Conservation (phyloP, 306 rosid species). For the Fragaria ananassa region DNA sequence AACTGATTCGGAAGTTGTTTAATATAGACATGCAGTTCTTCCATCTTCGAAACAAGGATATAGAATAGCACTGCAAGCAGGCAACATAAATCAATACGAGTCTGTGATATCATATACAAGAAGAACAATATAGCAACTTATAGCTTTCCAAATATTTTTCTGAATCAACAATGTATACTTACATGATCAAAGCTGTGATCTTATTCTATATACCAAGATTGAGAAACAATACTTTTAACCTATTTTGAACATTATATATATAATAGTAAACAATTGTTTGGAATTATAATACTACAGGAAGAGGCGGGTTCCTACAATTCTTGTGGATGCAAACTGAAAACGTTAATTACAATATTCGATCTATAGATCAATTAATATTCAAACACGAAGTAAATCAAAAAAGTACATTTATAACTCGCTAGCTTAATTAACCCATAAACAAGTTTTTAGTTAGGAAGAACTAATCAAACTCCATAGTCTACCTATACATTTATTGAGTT, state of each 20-base stretch:
- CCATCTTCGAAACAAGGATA: background rate
- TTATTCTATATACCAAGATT: background rate
- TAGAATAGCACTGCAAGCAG: conserved; percentile 13
- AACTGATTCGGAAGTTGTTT: background rate
- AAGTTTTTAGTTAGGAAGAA: background rate
- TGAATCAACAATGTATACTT: background rate
- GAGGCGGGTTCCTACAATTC: background rate
- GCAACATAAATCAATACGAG: background rate
- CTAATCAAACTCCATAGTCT: background rate
- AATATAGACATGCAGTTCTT: background rate
- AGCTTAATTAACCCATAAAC: background rate
- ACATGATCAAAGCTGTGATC: background rate
- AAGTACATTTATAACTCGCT: background rate
- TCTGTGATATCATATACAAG: background rate
- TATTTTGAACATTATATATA: background rate
- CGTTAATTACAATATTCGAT: background rate
- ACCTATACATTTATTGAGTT: background rate
- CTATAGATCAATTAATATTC: background rate
- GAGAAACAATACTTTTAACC: background rate
- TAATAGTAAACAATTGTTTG: background rate
- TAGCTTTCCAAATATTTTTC: background rate
- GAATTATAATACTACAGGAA: background rate
- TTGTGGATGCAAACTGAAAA: background rate
- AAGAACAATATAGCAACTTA: background rate
- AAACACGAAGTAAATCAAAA: background rate